Evolutionary conservation across 768 basidiomycete species (phyloP).

Genomic region (Termitomyces sp.): DNA sequence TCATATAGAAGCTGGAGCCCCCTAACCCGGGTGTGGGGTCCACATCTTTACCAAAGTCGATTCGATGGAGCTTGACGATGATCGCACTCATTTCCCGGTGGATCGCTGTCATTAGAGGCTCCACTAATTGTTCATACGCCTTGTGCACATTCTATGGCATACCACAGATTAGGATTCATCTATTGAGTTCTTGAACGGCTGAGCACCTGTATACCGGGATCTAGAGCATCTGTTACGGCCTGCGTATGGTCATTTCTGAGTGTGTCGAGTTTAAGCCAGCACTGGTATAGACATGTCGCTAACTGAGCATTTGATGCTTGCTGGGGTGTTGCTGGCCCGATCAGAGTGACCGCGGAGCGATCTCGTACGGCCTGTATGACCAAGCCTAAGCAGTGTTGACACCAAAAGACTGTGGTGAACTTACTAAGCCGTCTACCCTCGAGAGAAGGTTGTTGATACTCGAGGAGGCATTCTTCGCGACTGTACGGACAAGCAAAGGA

Average conservation of each 20-base stretch:
- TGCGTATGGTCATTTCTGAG: conserved; percentile 64
- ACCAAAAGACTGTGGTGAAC: conserved; percentile 18
- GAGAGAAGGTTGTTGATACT: conserved; percentile 65
- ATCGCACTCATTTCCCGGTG: conserved; percentile 78
- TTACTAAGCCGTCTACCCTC: conserved; percentile 64
- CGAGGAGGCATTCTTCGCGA: conserved; percentile 67
- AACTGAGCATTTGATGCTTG: conserved; percentile 75
- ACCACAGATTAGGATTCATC: conserved; percentile 1
- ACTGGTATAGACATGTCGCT: conserved; percentile 75
- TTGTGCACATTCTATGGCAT: conserved; percentile 39
- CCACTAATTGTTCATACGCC: conserved; percentile 50
- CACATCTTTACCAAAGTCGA: conserved; percentile 69
- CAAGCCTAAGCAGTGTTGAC: background rate
- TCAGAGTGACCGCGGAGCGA: conserved; percentile 66
- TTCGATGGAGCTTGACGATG: conserved; percentile 76
- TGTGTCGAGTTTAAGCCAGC: conserved; percentile 60
- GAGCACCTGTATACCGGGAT: conserved; percentile 54
- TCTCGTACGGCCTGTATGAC: conserved; percentile 60
- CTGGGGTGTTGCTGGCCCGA: conserved; percentile 78
- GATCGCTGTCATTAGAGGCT: conserved; percentile 62
- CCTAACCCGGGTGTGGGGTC: conserved; percentile 63
- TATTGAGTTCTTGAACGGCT: background rate
- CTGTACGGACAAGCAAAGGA: conserved; percentile 73
- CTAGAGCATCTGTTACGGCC: conserved; percentile 47
- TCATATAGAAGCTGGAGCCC: conserved; percentile 82